Base-by-base conservation (phyloP, 2,329 filamentous ascomycete species). In the Exophiala calicioides region DNA sequence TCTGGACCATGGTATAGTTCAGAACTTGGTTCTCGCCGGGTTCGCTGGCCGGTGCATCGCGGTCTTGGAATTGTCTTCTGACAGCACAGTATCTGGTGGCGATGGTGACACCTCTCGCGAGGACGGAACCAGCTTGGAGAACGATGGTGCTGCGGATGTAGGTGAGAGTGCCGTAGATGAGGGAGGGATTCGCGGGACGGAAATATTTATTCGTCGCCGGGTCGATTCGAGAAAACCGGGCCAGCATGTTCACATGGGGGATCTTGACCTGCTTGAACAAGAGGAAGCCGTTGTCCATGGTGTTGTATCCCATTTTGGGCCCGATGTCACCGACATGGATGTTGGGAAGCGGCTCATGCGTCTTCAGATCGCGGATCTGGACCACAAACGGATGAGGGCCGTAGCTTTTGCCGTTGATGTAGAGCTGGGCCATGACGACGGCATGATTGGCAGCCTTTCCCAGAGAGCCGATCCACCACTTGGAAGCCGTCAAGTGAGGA, bases 401-500 rank as follows among this genome's bases (percentile, higher is more conserved):
- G 55, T 82, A 82, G 13, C 74, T 70, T 67, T 85, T 86, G 56
- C 84, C 85, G 50, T 73, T 70, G 51, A 89, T 77, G 52, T 83
- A 78, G 20, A 90, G 74, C 67, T 90, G 86, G 0, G 87, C 86
- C 76, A 90, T 88, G 3, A 90, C 85, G 2, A 88, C 81, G 1
- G 86, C 86, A 61, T 88, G 77, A 63, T 88, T 90, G 33, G 87
- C 86, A 2, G 83, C 84, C 58, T 84, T 77, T 40, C 86, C 87
- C 3, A 90, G 75, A 8, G 85, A 86, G 1, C 87, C 87, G 58
- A 89, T 89, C 87, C 87, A 90, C 86, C 86, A 91, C 63, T 91
- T 91, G 24, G 84, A 85, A 0, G 86, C 79, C 1, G 86, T 90
- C 45, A 90, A 73, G 52, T 81, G 75, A 7, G 86, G 86, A 0